A percentile compares a stretch with the other conserved stretches of the same genome.
Evolutionary conservation across 345 rosid genomes (phyloP).

Genomic region (Rhodamnia rubescens): DNA sequence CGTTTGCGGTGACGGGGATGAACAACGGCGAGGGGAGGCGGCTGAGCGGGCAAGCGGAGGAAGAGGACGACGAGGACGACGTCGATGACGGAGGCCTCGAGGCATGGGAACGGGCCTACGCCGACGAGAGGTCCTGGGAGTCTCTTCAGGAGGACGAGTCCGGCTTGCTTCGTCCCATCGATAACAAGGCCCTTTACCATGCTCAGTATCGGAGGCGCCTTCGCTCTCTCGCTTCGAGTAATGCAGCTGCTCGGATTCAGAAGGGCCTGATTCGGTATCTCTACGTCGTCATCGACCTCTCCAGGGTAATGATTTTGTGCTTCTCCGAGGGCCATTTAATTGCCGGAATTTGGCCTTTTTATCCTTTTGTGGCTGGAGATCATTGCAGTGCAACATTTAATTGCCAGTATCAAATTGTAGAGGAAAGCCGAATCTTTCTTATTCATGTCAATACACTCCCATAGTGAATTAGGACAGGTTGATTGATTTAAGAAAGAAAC

Average conservation of each 20-base stretch:
- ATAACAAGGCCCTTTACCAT: constrained; percentile 51
- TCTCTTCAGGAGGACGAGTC: constrained; percentile 87
- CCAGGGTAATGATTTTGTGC: constrained; percentile 33
- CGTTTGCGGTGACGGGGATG: constrained; percentile 4
- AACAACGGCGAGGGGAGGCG: constrained; percentile 32
- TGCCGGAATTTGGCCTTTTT: neutral
- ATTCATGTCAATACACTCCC: neutral
- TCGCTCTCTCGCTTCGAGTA: constrained; percentile 47
- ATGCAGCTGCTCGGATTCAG: constrained; percentile 58
- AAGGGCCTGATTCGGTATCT: constrained; percentile 93
- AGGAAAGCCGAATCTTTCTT: neutral
- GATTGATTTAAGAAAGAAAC: neutral
- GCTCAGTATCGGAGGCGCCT: constrained; percentile 67
- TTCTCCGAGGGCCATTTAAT: neutral
- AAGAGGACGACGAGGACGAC: constrained; percentile 63
- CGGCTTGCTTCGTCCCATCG: constrained; percentile 67
- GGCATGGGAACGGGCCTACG: constrained; percentile 72
- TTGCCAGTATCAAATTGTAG: neutral
- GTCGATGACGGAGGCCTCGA: constrained; percentile 39
- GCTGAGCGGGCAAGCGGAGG: constrained; percentile 30
- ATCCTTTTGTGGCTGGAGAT: neutral
- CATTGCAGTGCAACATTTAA: neutral
- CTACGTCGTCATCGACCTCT: constrained; percentile 74
- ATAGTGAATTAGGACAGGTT: neutral
- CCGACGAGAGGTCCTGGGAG: constrained; percentile 86